These are phyloP conservation scores for Nothophytophthora sp. DNA, from an alignment of 352 stramenopile species.

Conservation along the genomic window DNA sequence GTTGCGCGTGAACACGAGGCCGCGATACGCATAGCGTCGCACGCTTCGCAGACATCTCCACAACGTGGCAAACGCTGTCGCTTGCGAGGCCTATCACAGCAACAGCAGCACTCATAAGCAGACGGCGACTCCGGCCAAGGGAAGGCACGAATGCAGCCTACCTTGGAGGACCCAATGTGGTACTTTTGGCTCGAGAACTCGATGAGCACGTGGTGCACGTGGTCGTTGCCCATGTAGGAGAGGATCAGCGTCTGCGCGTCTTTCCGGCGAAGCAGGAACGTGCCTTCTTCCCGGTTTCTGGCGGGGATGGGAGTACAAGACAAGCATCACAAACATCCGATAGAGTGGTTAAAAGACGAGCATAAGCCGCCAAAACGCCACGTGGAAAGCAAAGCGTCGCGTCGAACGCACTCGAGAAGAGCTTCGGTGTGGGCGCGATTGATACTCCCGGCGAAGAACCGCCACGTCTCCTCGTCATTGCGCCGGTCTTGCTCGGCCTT, in stretches of 20 bases:
- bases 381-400: background rate
- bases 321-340: slow-evolving; percentile 10
- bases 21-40: slow-evolving; percentile 71
- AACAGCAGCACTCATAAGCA: background rate
- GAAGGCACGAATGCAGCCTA: slow-evolving; percentile 29
- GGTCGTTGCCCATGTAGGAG: slow-evolving; percentile 65
- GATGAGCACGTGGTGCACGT: slow-evolving; percentile 85
- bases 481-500: slow-evolving; percentile 36
- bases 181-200: slow-evolving; percentile 73
- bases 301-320: no score
- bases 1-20: slow-evolving; percentile 75
- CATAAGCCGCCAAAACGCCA: background rate
- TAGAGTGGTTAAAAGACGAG: background rate
- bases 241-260: slow-evolving; percentile 80
- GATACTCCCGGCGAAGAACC: slow-evolving; percentile 83
- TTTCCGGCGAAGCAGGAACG: slow-evolving; percentile 81
- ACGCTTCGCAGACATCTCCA: slow-evolving; percentile 82
- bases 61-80: slow-evolving; percentile 59
- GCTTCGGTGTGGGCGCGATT: slow-evolving; percentile 61
- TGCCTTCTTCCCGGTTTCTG: slow-evolving; percentile 63
- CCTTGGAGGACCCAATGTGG: slow-evolving; percentile 79
- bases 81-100: slow-evolving; percentile 42
- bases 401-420: slow-evolving; percentile 54
- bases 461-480: slow-evolving; percentile 71
- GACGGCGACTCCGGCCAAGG: background rate